Base-by-base conservation (phyloP, 2,329 filamentous ascomycete genomes). In the Phialemonium atrogriseum region DNA sequence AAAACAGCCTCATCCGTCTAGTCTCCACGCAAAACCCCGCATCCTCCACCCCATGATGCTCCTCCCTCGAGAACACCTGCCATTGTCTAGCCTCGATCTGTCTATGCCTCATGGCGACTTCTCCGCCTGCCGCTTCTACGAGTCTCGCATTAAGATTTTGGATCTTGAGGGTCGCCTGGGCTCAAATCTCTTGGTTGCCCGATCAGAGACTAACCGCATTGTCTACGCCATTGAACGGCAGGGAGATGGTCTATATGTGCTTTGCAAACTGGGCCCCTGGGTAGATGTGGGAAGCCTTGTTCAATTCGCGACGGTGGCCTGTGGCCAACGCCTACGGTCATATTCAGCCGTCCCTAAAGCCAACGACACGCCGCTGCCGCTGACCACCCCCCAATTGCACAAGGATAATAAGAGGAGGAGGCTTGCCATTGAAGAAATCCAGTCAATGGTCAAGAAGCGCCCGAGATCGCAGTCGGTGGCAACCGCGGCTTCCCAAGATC, bases 251-350 rank as follows among this genome's bases (percentile, higher is more conserved):
- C 60, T 80, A 4, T 88, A 84, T 50, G 71, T 73, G 9, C 51
- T 85, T 16, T 87, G 79, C 52, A 77, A 72, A 45, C 59, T 91
- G 25, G 79, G 74, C 2, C 54, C 61, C 13, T 84, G 80, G 79
- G 66, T 83, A 14, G 70, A 77, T 38, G 49, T 80, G 31, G 63
- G 68, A 21, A 57, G 64, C 6, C 58, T 87, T 17, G 56, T 57
- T 15, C 50, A 54, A 9, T 52, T 62, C 23, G 71, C 74, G 23
- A 72, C 69, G 0, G 65, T 60, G 3, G 59, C 60, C 10, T 65
- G 56, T 38, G 45, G 25, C 30, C 47, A 55, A 27, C 47, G 54
- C 7, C 39, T 54, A 29, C 42, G 42, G 12, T 36, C 49, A 38
- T 28, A 33, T 17, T 47, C 42, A 23, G 34, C 43, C 5, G 35